These are phyloP conservation scores for Schizonepeta tenuifolia DNA, from an alignment of 257 asterid species.

Conservation along the genomic window DNA sequence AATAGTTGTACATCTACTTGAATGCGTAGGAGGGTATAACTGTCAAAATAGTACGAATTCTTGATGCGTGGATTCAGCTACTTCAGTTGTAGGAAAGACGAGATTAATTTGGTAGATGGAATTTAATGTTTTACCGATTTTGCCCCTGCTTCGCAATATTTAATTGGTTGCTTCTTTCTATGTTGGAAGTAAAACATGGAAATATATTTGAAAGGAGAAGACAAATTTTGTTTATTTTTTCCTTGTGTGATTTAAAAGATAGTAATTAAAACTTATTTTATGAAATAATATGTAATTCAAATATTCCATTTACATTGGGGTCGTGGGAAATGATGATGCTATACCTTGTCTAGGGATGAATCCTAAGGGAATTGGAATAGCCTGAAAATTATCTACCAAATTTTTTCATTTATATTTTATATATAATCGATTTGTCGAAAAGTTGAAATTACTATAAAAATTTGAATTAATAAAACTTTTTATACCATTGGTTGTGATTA, in stretches of 20 bases:
- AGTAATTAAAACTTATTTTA: neutral
- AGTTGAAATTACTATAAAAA: no score
- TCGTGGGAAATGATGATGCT: neutral
- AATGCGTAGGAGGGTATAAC: no score
- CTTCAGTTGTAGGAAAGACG: neutral
- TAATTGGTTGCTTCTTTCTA: neutral
- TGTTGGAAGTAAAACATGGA: constrained; percentile 7
- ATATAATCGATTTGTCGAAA: no score
- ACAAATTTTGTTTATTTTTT: neutral
- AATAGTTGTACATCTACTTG: constrained; percentile 7
- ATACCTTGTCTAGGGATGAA: no score
- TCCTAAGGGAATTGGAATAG: no score
- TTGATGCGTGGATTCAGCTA: constrained; percentile 8
- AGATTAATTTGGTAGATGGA: neutral
- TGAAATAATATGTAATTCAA: neutral
- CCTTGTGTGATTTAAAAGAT: neutral
- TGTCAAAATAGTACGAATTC: neutral
- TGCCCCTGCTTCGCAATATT: neutral
- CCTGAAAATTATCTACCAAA: no score
- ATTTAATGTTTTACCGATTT: neutral
- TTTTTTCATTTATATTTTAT: no score
- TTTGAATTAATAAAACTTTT: no score
- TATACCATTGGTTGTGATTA: no score
- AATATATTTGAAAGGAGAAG: neutral
- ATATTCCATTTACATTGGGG: neutral